Base-by-base conservation (phyloP, 768 basidiomycete genomes). In the Peribolospora baueri region DNA sequence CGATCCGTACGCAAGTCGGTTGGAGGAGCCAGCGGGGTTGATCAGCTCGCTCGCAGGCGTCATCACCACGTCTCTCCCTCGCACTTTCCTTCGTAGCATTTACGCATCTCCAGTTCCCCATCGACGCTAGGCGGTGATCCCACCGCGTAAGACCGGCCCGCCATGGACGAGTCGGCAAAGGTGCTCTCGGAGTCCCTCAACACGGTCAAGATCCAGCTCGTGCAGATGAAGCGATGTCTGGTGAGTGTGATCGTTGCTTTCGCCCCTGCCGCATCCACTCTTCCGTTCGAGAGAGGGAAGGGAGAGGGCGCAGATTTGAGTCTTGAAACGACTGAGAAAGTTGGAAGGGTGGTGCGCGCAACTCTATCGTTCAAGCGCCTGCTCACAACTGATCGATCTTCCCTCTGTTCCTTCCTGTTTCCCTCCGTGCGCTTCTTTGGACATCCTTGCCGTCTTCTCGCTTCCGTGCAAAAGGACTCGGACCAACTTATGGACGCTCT, bases 401-500 rank as follows among this genome's bases (percentile, higher is more conserved):
- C 25, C 5, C 45, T 7, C 4, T 38, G 7, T 38, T 6, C 7
- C 45, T 25, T 47, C 8, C 36, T 55, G 50, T 51, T 36, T 25
- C 25, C 25, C 25, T 25, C 25, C 25, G 25, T 25, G 25, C 25
- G 25, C 25, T 25, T 25, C 25, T 25, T 25, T 25, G 25, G 25
- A 25, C 25, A 25, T 1, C 25, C 25, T 25, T 25, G 25, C 25
- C 4, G 41, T 25, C 25, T 25, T 6, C 36, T 5, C 4, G 7
- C 6, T 13, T 11, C 53, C 5, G 13, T 6, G 0, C 4, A 1
- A 46, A 63, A 93, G 88, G 86, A 97, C 67, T 70, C 79, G 61
- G 91, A 97, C 70, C 84, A 88, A 65, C 80, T 97, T 58, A 98
- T 98, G 93, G 91, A 98, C 67, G 91, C 87, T 9, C 74, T 97